phyloP scores from a whole-genome alignment of 257 asterid genomes.

The Nicotiana noctiflora region DNA sequence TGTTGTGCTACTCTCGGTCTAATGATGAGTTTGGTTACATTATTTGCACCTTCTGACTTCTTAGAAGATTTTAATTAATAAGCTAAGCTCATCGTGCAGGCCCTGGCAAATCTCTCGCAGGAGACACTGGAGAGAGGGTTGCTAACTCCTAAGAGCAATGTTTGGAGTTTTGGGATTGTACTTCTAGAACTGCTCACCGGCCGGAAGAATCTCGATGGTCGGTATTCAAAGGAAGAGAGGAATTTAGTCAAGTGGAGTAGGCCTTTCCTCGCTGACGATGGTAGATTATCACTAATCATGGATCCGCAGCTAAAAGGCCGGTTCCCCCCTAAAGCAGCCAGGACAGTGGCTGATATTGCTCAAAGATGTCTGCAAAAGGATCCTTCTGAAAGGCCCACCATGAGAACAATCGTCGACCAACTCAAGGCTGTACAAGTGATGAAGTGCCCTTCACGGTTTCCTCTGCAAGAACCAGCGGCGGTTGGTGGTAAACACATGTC shows the following conservation, averaged over 20 bases:
- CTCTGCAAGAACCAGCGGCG: too few species aligned
- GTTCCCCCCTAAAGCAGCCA: slow-evolving; percentile 83
- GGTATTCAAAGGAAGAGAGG: slow-evolving; percentile 75
- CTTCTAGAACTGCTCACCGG: slow-evolving; percentile 93
- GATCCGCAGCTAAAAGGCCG: slow-evolving; percentile 87
- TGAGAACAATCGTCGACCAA: slow-evolving; percentile 74
- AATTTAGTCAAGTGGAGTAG: slow-evolving; percentile 81
- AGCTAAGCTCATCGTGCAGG: slow-evolving; percentile 33
- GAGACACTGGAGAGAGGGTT: slow-evolving; percentile 82
- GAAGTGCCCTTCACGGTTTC: slow-evolving; percentile 73
- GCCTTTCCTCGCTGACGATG: slow-evolving; percentile 78
- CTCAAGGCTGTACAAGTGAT: slow-evolving; percentile 68
- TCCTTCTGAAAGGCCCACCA: slow-evolving; percentile 84
- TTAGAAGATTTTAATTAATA: neutral
- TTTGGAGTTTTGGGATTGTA: slow-evolving; percentile 85
- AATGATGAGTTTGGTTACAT: neutral
- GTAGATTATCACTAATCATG: slow-evolving; percentile 74
- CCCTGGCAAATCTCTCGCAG: slow-evolving; percentile 63
- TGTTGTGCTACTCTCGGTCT: neutral
- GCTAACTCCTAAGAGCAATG: slow-evolving; percentile 87
- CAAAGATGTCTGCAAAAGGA: slow-evolving; percentile 76
- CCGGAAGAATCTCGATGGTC: slow-evolving; percentile 62
- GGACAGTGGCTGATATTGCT: slow-evolving; percentile 79
- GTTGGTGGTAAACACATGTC: too few species aligned
- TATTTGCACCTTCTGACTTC: neutral